phyloP scores from a whole-genome alignment of 2,329 filamentous ascomycete species.

The Botryotinia globosa region DNA sequence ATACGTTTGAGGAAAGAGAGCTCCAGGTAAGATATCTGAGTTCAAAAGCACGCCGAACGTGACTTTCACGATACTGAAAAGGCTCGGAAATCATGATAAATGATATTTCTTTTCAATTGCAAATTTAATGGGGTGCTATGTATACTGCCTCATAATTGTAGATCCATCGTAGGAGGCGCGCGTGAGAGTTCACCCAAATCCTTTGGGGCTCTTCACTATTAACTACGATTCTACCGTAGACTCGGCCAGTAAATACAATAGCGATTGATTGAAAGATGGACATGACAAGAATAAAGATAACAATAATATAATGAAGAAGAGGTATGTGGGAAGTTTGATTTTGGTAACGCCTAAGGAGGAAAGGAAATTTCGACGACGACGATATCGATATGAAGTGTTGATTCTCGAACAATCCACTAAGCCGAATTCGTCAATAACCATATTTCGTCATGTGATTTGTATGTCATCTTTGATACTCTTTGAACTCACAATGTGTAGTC shows the following conservation, averaged over 20 bases:
- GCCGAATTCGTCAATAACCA: too few species aligned
- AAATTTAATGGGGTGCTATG: too few species aligned
- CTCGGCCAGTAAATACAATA: not conserved
- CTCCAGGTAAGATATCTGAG: accelerated
- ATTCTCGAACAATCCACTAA: not conserved
- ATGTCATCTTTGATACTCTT: not conserved
- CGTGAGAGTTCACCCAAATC: not conserved
- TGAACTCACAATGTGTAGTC: not conserved
- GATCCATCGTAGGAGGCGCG: not conserved
- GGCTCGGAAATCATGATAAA: not conserved
- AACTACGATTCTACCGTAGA: not conserved
- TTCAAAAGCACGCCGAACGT: not conserved
- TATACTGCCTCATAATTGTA: not conserved
- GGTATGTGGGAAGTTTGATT: accelerated
- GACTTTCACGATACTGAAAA: not conserved
- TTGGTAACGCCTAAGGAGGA: not conserved
- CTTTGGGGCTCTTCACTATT: not conserved
- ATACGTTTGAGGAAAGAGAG: not conserved
- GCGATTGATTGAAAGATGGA: too few species aligned
- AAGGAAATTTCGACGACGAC: not conserved
- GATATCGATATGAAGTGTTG: not conserved
- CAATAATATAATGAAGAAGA: not conserved
- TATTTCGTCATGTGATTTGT: not conserved
- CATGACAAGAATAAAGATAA: too few species aligned
- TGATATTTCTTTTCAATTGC: too few species aligned